These are phyloP conservation scores for Candida incommunis DNA, from an alignment of 805 yeast genomes.

Conservation along the genomic window DNA sequence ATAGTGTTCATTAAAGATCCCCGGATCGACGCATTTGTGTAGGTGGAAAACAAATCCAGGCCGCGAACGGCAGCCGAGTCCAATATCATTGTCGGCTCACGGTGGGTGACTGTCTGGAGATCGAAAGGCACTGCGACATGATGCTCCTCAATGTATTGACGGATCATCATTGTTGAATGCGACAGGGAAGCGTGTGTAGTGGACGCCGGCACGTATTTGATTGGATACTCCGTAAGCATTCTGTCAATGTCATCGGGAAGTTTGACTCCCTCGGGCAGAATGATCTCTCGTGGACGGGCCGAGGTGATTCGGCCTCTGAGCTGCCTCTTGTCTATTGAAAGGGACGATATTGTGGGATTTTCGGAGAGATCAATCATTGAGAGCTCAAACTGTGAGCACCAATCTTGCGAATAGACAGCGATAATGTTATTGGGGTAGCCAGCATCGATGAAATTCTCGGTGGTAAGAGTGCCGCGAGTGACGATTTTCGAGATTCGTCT, in stretches of 20 bases:
- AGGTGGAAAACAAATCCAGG: not conserved
- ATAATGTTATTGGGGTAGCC: constrained; percentile 57
- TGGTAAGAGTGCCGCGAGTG: constrained; percentile 87
- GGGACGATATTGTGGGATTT: constrained; percentile 39
- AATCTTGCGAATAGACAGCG: constrained; percentile 34
- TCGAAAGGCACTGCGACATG: not conserved
- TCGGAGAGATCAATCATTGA: constrained; percentile 85
- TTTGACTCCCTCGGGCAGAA: not conserved
- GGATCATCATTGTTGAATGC: not conserved
- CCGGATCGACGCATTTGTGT: constrained; percentile 29
- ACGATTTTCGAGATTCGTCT: constrained; percentile 68
- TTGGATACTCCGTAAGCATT: not conserved
- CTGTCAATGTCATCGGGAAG: not conserved
- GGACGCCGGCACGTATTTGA: not conserved
- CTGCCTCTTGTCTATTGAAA: not conserved
- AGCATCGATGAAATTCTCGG: constrained; percentile 68
- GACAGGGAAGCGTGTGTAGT: not conserved
- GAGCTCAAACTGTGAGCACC: constrained; percentile 37
- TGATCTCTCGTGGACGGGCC: not conserved
- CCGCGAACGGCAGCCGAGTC: not conserved
- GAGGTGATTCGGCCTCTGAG: not conserved
- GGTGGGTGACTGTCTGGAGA: not conserved
- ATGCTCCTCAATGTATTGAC: not conserved
- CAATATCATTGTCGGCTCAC: not conserved
- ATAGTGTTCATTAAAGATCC: constrained; percentile 60